Percentiles rank a stretch among this genome's conserved stretches.
Conservation (phyloP, 164 flowering plant genomes). For the Magnolia officinalis region DNA sequence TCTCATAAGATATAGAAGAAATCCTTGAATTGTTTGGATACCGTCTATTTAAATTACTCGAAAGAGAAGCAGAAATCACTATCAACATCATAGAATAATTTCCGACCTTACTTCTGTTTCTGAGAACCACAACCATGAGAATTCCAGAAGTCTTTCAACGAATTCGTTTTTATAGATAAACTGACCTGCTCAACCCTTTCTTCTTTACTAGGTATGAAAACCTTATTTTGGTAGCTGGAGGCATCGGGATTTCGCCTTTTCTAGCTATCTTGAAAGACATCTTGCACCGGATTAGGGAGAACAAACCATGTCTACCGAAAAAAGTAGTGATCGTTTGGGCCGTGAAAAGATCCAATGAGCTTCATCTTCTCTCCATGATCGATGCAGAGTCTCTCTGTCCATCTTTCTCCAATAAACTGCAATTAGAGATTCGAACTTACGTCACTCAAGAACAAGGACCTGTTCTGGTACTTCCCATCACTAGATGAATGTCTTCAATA, state of each 20-base stretch:
- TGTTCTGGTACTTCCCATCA: constrained; percentile 42
- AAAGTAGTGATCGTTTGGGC: constrained; percentile 78
- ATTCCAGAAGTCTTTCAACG: no score
- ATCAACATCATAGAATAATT: no score
- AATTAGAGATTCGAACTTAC: constrained; percentile 56
- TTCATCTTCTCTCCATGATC: constrained; percentile 57
- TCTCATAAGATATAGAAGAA: background rate
- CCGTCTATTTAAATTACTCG: no score
- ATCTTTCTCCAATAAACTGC: constrained; percentile 38
- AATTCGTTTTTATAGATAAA: background rate
- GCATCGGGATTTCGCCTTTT: constrained; percentile 95
- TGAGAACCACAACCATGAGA: no score
- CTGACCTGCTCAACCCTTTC: background rate
- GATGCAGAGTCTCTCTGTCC: constrained; percentile 59
- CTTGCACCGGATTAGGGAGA: constrained; percentile 53
- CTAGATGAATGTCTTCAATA: background rate
- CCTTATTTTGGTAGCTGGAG: constrained; percentile 87
- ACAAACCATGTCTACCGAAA: constrained; percentile 57
- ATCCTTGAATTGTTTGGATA: no score
- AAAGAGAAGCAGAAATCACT: no score
- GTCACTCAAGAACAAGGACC: constrained; percentile 80
- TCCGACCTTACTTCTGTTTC: no score
- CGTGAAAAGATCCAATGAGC: constrained; percentile 66
- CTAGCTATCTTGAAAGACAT: constrained; percentile 80
- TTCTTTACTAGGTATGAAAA: constrained; percentile 58